phyloP scores from a whole-genome alignment of 306 rosid genomes.

The Dryas alaskensis region DNA sequence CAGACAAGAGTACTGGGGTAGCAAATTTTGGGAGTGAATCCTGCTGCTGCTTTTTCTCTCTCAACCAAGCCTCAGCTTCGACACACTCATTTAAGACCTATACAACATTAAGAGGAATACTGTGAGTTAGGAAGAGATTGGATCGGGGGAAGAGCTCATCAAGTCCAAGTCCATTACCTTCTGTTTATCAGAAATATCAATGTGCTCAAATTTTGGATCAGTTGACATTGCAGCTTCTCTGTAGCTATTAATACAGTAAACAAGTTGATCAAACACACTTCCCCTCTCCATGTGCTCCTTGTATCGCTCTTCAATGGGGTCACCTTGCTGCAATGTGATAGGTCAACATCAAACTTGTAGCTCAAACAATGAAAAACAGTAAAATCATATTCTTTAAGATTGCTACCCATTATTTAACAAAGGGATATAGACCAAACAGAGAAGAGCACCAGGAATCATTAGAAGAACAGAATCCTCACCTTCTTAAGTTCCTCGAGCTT shows the following conservation, averaged over 20 bases:
- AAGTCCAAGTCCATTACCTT: conserved; percentile 41
- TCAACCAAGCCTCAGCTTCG: conserved; percentile 87
- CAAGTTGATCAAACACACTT: conserved; percentile 56
- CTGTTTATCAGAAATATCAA: conserved; percentile 72
- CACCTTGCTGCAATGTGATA: conserved; percentile 70
- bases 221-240: conserved; percentile 70
- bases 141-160: background rate
- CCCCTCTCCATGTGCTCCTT: conserved; percentile 73
- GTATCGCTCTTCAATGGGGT: conserved; percentile 80
- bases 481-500: conserved; percentile 90
- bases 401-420: background rate
- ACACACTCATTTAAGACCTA: conserved; percentile 79
- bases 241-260: conserved; percentile 60
- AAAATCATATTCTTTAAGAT: background rate
- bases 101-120: background rate
- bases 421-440: background rate
- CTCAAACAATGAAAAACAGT: conserved; percentile 16
- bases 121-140: too few relatives aligned
- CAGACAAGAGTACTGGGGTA: conserved; percentile 60
- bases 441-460: background rate
- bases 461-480: conserved; percentile 31
- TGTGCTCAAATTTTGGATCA: conserved; percentile 84
- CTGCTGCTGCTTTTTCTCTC: conserved; percentile 77
- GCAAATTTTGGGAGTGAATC: conserved; percentile 74
- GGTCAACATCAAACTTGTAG: conserved; percentile 9